These are phyloP conservation scores for Saturnispora galanensis DNA, from an alignment of 805 yeast genomes.

Conservation along the genomic window DNA sequence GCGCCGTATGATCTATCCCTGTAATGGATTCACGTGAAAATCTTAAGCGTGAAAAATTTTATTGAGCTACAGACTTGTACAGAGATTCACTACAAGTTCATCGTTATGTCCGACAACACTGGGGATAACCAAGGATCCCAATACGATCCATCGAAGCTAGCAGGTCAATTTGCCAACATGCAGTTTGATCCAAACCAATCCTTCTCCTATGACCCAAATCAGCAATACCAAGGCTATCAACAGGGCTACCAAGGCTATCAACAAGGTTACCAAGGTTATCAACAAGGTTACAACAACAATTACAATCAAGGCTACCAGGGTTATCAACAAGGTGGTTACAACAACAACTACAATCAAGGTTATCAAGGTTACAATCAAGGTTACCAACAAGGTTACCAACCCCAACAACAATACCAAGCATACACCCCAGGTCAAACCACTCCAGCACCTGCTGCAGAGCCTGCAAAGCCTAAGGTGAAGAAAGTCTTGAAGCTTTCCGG, in stretches of 20 bases:
- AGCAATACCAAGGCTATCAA: conserved; percentile 13
- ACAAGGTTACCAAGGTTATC: conserved; percentile 11
- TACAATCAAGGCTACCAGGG: conserved; percentile 9
- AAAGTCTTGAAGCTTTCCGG: conserved; percentile 55
- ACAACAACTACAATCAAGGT: conserved; percentile 9
- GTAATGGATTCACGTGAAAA: too few relatives aligned
- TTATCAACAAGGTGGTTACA: conserved; percentile 7
- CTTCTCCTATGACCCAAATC: conserved; percentile 32
- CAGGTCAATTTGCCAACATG: conserved; percentile 14
- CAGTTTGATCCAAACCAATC: conserved; percentile 40
- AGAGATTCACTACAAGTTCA: too few relatives aligned
- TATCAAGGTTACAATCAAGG: conserved; percentile 10
- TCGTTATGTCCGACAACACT: too few relatives aligned
- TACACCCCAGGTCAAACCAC: conserved; percentile 16
- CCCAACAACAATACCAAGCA: conserved; percentile 10
- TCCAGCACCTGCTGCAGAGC: conserved; percentile 48
- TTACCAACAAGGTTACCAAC: conserved; percentile 7
- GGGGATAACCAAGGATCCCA: conserved; percentile 23
- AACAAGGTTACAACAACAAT: conserved; percentile 7
- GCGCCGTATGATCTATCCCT: too few relatives aligned
- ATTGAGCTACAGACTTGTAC: too few relatives aligned
- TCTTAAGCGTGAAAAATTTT: too few relatives aligned
- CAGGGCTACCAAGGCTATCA: conserved; percentile 16
- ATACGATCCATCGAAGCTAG: conserved; percentile 34
- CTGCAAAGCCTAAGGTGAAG: conserved; percentile 41